Evolutionary conservation across 805 yeast species (phyloP), one percentile per base, ranked within the genome.

Genomic region (Saccharomycopsis sp.): DNA sequence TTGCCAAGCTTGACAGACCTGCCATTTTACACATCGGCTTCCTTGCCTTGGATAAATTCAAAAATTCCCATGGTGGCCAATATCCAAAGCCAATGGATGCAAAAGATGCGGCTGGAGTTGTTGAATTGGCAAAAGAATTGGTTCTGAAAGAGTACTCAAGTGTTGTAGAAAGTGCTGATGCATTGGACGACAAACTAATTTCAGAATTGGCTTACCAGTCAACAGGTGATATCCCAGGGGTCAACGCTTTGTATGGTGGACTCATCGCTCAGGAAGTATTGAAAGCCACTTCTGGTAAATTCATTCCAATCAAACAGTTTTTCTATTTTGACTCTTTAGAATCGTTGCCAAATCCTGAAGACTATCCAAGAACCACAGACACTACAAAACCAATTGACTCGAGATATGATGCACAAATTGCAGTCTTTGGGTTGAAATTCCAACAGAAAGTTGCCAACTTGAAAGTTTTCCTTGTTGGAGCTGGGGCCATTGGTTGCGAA

Each of bases 401-500:
- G 4, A 78, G 98, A 58, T 92, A 92, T 57, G 98, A 92, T 61
- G 75, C 77, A n/a, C 95, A 87, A 65, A 83, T 87, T 55, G 96
- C 97, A 2, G 95, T 89, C 1, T 87, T 87, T 52, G 98, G 98
- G 45, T 57, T 72, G 36, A 75, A 74, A 32, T 85, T 75, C 62
- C 89, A 86, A 57, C 75, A 80, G 54, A 65, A 64, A 33, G 64
- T 92, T 43, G 75, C 84, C 29, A 85, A 88, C 60, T 65, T 82
- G 48, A 80, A 76, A 55, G 86, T 88, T 3, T 89, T 92, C 61
- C 67, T 92, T 50, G 98, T 92, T 30, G 98, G 98, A 34, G 71
- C 96, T 1, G 98, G 98, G 58, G 98, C 98, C 15, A 92, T 92
- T 67, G 98, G 98, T 30, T 92, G 98, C 67, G 98, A 92, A 64